A percentile compares a stretch with the other conserved stretches of the same genome.
phyloP scores from a whole-genome alignment of 2,329 filamentous ascomycete species.

The Fusarium sp. region DNA sequence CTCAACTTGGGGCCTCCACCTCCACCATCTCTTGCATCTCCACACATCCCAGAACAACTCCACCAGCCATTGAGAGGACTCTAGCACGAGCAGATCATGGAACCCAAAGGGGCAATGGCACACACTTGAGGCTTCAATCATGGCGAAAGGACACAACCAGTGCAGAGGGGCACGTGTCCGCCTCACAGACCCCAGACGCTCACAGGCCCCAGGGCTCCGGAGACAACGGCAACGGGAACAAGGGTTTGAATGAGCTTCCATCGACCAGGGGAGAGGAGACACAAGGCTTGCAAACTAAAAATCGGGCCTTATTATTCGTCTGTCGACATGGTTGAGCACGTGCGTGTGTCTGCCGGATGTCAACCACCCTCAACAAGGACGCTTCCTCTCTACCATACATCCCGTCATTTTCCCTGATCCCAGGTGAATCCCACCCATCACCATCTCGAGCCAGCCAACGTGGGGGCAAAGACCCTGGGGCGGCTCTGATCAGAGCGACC shows the following conservation, averaged over 20 bases:
- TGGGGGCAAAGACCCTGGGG: conserved; percentile 36
- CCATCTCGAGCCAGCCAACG: conserved; percentile 39
- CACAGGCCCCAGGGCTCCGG: conserved; percentile 9
- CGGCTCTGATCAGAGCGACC: conserved; percentile 31
- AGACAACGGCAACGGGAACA: conserved; percentile 10
- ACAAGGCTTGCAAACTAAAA: conserved; percentile 16
- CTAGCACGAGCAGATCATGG: conserved; percentile 10
- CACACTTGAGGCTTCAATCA: conserved; percentile 9
- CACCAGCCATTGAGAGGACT: conserved; percentile 4
- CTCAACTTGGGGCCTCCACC: conserved; percentile 24
- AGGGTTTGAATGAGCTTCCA: conserved; percentile 17
- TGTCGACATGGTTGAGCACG: conserved; percentile 37
- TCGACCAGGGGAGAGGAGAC: conserved; percentile 1
- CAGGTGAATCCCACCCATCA: conserved; percentile 42
- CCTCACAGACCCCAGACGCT: conserved; percentile 22
- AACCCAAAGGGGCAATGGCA: conserved; percentile 10
- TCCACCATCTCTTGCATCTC: conserved; percentile 20
- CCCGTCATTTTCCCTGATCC: conserved; percentile 22
- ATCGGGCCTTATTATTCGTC: conserved; percentile 32
- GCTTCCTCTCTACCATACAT: conserved; percentile 15
- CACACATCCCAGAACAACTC: conserved; percentile 6
- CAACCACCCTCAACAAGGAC: conserved; percentile 9
- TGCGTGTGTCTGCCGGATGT: conserved; percentile 31
- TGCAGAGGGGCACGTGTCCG: conserved; percentile 42
- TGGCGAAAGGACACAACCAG: conserved; percentile 30